Evolutionary conservation across 768 basidiomycete species (phyloP).

Genomic region (Boletales sp.): DNA sequence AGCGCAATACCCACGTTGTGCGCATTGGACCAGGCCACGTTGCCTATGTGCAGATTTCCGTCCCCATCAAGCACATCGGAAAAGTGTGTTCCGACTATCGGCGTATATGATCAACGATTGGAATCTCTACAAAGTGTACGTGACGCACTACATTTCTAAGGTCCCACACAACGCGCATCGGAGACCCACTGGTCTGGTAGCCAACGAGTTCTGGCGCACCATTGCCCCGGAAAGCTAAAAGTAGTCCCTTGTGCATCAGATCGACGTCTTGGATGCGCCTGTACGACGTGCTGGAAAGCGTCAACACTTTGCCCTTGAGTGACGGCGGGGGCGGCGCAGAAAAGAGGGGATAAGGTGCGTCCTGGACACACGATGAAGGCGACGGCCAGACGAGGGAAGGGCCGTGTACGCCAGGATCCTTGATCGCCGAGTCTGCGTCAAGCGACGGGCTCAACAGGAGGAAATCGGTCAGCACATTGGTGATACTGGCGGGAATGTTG

Average conservation of each 20-base stretch:
- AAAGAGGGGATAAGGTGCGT: conserved; percentile 15
- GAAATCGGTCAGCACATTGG: conserved; percentile 33
- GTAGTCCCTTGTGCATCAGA: conserved; percentile 47
- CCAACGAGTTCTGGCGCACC: conserved; percentile 56
- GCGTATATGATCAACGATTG: background rate
- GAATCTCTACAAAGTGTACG: background rate
- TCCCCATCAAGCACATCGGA: conserved; percentile 50
- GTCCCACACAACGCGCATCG: conserved; percentile 45
- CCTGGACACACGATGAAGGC: conserved; percentile 9
- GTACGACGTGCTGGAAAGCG: conserved; percentile 45
- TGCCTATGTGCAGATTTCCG: conserved; percentile 53
- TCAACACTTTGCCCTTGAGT: conserved; percentile 45
- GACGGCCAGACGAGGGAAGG: conserved; percentile 36
- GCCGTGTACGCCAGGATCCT: conserved; percentile 2
- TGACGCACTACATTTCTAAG: conserved; percentile 50
- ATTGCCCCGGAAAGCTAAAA: conserved; percentile 56
- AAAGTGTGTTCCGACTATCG: conserved; percentile 54
- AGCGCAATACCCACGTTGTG: conserved; percentile 43
- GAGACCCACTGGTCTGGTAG: conserved; percentile 38
- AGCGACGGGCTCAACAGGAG: conserved; percentile 30
- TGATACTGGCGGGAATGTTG: conserved; percentile 52
- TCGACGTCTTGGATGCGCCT: conserved; percentile 59
- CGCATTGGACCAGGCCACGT: conserved; percentile 64
- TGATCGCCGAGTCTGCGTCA: background rate
- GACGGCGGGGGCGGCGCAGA: conserved; percentile 46